A percentile compares a stretch with the other conserved stretches of the same genome.
Evolutionary conservation across 2,329 filamentous ascomycete species (phyloP).

Genomic region (Fusarium graminum): DNA sequence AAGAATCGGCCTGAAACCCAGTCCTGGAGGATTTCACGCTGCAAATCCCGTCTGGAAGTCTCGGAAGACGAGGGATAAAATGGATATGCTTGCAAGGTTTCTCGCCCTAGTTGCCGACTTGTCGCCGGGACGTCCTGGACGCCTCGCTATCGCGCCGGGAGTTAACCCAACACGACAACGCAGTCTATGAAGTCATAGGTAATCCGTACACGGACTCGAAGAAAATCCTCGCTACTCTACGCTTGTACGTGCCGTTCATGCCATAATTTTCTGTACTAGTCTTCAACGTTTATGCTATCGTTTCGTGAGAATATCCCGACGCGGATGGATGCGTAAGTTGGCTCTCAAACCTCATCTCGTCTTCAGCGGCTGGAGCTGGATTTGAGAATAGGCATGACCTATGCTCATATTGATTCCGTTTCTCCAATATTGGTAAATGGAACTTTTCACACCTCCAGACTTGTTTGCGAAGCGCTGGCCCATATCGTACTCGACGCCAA

Average conservation of each 20-base stretch:
- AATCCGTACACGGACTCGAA: constrained; percentile 6
- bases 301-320: not conserved
- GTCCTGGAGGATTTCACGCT: constrained; percentile 6
- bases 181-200: constrained; percentile 46
- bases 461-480: constrained; percentile 8
- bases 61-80: constrained; percentile 39
- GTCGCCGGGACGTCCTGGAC: constrained; percentile 40
- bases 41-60: constrained; percentile 29
- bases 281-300: not conserved
- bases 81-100: constrained; percentile 36
- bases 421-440: too few species aligned
- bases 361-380: constrained; percentile 8
- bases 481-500: constrained; percentile 28
- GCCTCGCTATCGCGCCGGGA: constrained; percentile 31
- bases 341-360: constrained; percentile 10
- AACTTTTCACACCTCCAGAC: constrained; percentile 32
- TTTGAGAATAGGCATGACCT: not conserved
- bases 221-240: constrained; percentile 11
- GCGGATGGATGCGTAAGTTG: constrained; percentile 2
- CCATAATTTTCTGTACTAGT: constrained; percentile 3
- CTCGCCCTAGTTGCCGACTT: constrained; percentile 42
- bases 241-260: constrained; percentile 9
- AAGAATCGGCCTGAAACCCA: constrained; percentile 5
- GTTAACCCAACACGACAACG: constrained; percentile 38
- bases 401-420: too few species aligned